Conservation (phyloP, 2,329 filamentous ascomycete species). For the Acephala macrosclerotiorum region DNA sequence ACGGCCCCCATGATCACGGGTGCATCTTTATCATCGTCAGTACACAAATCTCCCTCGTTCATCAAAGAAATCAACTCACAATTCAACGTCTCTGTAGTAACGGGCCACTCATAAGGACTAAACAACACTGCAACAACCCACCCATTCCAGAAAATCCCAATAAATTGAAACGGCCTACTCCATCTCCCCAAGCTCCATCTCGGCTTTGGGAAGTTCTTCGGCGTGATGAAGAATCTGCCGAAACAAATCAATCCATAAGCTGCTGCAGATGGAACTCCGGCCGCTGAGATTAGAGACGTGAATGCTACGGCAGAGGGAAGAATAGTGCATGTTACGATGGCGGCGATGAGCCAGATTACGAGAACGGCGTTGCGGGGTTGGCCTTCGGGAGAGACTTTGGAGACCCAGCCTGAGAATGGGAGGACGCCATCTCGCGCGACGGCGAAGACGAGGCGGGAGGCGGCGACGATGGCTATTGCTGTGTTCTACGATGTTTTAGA, state of each 20-base stretch:
- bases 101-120: constrained; percentile 54
- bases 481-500: constrained; percentile 53
- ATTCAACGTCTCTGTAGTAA: constrained; percentile 52
- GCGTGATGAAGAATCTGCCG: constrained; percentile 55
- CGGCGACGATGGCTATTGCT: constrained; percentile 64
- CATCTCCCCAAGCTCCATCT: constrained; percentile 53
- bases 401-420: constrained; percentile 65
- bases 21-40: constrained; percentile 45
- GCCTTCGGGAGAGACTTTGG: constrained; percentile 56
- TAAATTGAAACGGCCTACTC: constrained; percentile 56
- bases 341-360: constrained; percentile 61
- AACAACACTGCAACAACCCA: constrained; percentile 58
- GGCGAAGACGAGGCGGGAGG: constrained; percentile 67
- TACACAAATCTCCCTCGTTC: background rate
- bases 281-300: constrained; percentile 60
- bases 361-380: constrained; percentile 67
- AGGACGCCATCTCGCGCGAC: constrained; percentile 66
- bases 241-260: constrained; percentile 60
- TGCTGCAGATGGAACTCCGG: constrained; percentile 58
- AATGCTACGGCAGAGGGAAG: constrained; percentile 61
- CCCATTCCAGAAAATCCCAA: constrained; percentile 56
- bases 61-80: constrained; percentile 43
- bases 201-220: constrained; percentile 54
- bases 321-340: constrained; percentile 65
- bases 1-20: constrained; percentile 59